Base-by-base conservation (phyloP, 2,329 filamentous ascomycete species). In the Ambrosiella cleistominuta region DNA sequence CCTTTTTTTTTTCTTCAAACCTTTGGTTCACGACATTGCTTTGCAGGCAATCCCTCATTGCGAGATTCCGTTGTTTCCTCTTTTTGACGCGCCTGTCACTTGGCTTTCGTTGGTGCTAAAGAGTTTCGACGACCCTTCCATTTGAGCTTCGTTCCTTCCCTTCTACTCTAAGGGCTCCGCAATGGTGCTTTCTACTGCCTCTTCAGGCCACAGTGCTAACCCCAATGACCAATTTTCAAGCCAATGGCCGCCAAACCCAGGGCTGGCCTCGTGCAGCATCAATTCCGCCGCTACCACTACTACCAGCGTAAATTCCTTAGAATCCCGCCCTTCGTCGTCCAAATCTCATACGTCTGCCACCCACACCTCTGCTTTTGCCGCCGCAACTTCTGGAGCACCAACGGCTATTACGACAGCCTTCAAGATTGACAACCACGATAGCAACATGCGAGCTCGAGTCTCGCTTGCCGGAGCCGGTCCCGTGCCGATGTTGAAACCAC, bases 401-500 rank as follows among this genome's bases (percentile, higher is more conserved):
- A 12, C 52, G 19, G 45, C 57, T n/a, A 53, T 47, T 11, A 11
- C 57, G n/a, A 49, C 57, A 44, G 47, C 40, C 35, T 60, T 55
- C 54, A 52, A 50, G 3, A 50, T 55, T 39, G 56, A 50, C 55
- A 19, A 39, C 36, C 39, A 53, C 57, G 44, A 55, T 39, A 42
- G 50, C 42, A 50, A 35, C 47, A 60, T 60, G 59, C 56, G 56
- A 44, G 51, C 59, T 56, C 56, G 59, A 19, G 55, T 60, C 51
- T 53, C 51, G 51, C 51, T 53, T n/a, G 37, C 59, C n/a, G 52
- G 42, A 45, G 35, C 56, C 36, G 56, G 59, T 27, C 44, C 59
- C 36, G 51, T 60, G 40, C 59, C 59, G 6, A 60, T 60, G 59
- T 42, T 60, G 17, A 60, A 60, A 12, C 51, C 59, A 15, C 59